phyloP scores from a whole-genome alignment of 2,329 filamentous ascomycete genomes.

The Neofusicoccum ribis region DNA sequence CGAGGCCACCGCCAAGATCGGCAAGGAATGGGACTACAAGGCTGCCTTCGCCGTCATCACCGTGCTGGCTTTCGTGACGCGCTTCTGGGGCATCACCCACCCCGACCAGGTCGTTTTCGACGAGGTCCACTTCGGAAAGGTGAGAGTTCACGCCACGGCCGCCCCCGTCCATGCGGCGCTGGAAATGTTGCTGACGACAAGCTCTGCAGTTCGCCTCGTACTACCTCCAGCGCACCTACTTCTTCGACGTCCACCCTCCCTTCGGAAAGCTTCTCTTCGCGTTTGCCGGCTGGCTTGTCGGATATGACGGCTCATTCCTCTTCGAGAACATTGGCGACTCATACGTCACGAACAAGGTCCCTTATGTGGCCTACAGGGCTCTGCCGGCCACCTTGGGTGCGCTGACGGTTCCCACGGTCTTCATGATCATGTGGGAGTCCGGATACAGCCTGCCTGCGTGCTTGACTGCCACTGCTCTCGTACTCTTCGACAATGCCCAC shows the following conservation, averaged over 20 bases:
- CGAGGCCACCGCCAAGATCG: conserved; percentile 36
- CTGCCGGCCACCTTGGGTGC: conserved; percentile 90
- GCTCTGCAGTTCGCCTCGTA: conserved; percentile 55
- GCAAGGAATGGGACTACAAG: conserved; percentile 81
- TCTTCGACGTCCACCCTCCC: conserved; percentile 98
- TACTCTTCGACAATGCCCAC: conserved; percentile 96
- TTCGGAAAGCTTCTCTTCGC: conserved; percentile 98
- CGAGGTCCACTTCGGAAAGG: conserved; percentile 99
- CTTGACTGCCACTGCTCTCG: conserved; percentile 77
- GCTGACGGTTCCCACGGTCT: conserved; percentile 89
- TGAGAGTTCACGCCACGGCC: conserved; percentile 46
- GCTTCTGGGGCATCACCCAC: conserved; percentile 95
- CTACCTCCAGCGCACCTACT: conserved; percentile 96
- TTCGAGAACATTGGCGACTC: conserved; percentile 99
- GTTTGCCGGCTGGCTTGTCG: conserved; percentile 94
- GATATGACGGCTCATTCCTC: conserved; percentile 94
- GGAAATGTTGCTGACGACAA: conserved; percentile 8
- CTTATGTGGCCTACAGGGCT: conserved; percentile 92
- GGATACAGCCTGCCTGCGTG: conserved; percentile 95
- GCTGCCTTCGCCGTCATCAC: conserved; percentile 77
- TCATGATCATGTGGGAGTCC: conserved; percentile 99
- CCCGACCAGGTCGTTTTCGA: conserved; percentile 98
- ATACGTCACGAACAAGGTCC: conserved; percentile 94
- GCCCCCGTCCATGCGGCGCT: not conserved
- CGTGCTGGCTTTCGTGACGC: conserved; percentile 78